A percentile compares a stretch with the other conserved stretches of the same genome.
These are phyloP conservation scores for Alloascoidea hylecoeti DNA, from an alignment of 805 yeast genomes.

Conservation along the genomic window DNA sequence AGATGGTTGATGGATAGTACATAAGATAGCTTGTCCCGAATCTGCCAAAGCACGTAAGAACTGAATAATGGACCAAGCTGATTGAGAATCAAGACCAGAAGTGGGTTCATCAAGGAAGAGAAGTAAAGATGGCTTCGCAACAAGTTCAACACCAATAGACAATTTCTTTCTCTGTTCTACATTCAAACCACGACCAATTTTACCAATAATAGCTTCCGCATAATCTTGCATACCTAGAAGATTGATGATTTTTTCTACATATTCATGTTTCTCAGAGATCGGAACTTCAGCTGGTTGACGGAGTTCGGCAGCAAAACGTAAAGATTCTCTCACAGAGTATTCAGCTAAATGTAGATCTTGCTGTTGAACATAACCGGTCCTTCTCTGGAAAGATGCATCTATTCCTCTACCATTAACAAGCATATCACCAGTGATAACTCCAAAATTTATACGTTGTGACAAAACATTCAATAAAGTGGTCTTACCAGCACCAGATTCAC, in stretches of 20 bases:
- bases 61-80: constrained; percentile 56
- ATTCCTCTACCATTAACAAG: constrained; percentile 56
- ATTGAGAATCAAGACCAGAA: constrained; percentile 55
- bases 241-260: constrained; percentile 55
- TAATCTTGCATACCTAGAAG: constrained; percentile 55
- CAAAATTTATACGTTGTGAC: constrained; percentile 57
- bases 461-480: constrained; percentile 64
- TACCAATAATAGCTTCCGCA: constrained; percentile 73
- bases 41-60: constrained; percentile 53
- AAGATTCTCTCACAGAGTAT: constrained; percentile 62
- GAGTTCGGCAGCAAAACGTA: constrained; percentile 54
- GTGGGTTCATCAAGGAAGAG: constrained; percentile 58
- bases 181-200: constrained; percentile 56
- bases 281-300: constrained; percentile 54
- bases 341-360: constrained; percentile 63
- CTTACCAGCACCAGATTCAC: constrained; percentile 82
- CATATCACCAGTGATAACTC: constrained; percentile 60
- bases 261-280: constrained; percentile 41
- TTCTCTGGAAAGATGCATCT: constrained; percentile 55
- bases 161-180: constrained; percentile 57
- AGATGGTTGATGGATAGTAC: constrained; percentile 72
- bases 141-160: constrained; percentile 61
- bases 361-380: constrained; percentile 74
- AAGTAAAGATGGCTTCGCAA: constrained; percentile 50
- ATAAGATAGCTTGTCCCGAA: constrained; percentile 62